Evolutionary conservation across 305 asterid genomes (phyloP).

Genomic region (Fraxinus baroniana): DNA sequence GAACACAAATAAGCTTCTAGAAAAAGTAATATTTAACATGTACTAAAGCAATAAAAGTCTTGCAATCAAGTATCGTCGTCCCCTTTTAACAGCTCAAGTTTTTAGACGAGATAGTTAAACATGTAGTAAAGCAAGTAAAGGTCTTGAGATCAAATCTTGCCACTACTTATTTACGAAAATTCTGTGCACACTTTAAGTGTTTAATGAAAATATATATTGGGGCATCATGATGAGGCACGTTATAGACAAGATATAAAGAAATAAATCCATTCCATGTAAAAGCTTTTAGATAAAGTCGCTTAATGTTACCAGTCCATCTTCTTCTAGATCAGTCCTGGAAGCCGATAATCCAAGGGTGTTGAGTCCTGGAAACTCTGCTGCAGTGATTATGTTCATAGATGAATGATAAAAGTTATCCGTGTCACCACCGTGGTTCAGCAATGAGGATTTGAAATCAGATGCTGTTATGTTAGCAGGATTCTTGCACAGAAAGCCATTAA

Average conservation of each 20-base stretch:
- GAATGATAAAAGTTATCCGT: conserved; percentile 48
- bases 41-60: background rate
- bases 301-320: conserved; percentile 50
- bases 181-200: background rate
- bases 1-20: background rate
- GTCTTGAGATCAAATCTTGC: background rate
- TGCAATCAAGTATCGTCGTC: background rate
- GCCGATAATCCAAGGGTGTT: conserved; percentile 70
- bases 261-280: background rate
- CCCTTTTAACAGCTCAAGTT: background rate
- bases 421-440: conserved; percentile 44
- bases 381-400: conserved; percentile 42
- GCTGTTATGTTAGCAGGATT: conserved; percentile 39
- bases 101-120: background rate
- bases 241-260: background rate
- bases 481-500: conserved; percentile 76
- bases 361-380: conserved; percentile 65
- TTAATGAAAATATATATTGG: background rate
- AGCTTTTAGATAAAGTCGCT: background rate
- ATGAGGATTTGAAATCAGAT: conserved; percentile 61
- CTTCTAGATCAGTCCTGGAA: conserved; percentile 62
- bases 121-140: background rate
- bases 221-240: background rate
- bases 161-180: background rate
- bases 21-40: background rate